Base-by-base conservation (phyloP, 805 yeast species). In the Kluyveromyces wickerhamii region DNA sequence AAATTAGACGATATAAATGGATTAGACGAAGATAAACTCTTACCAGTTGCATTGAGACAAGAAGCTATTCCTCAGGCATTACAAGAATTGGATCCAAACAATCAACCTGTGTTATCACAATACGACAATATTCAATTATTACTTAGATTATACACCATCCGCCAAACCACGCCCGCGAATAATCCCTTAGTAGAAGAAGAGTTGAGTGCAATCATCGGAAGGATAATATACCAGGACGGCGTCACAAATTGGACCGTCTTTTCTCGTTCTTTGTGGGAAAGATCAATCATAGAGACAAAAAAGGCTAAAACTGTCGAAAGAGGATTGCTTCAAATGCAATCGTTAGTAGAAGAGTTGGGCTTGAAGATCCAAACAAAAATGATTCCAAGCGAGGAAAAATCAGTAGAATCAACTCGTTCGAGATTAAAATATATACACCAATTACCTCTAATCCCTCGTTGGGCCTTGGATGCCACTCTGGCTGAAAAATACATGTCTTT, bases 271-370 rank as follows among this genome's bases (percentile, higher is more conserved):
- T 63, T 92, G 28, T 92, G 96, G 96, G 83, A 80, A 50, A 73
- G 97, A 54, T 85, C 96, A 6, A 48, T 83, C 14, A 63, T 88
- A 23, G 98, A 92, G 55, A 73, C 95, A 0, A 68, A 70, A 32
- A 78, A 77, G 44, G 76, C 94, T 1, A 78, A 82, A 52, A 89
- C 96, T 1, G 79, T 89, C 16, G 97, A 92, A 60, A 72, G 98
- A 54, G 97, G 97, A 33, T 77, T 88, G 4, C 65, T 92, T 34
- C 98, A 92, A 59, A 78, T 92, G 79, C 89, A 88, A 36, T 79
- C 94, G 3, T 64, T 92, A 27, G 92, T 88, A 18, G 95, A 87
- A 51, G 96, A 88, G 54, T 65, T 86, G 17, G 94, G 89, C 2
- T 69, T 78, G 37, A 72, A 77, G 37, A 74, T 80, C 34, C 65